Conservation (phyloP, 176 grass and related monocot species). For the Carex kokanica region DNA sequence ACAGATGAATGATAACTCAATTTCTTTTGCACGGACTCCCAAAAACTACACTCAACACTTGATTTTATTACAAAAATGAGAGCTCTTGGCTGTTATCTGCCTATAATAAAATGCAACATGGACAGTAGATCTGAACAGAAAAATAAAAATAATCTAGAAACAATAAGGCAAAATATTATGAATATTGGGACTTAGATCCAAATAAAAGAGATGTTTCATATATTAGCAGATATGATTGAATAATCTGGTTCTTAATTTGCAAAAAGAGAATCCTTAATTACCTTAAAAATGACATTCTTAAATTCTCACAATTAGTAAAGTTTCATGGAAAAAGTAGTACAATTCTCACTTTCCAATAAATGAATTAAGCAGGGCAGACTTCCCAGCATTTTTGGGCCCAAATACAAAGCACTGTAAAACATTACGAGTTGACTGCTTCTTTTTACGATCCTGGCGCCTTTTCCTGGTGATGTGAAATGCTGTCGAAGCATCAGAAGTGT, state of each 20-base stretch:
- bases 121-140: neutral
- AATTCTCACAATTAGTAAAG: neutral
- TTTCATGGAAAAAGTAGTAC: neutral
- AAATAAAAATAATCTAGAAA: neutral
- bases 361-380: conserved; percentile 75
- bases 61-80: conserved; percentile 2
- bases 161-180: neutral
- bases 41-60: neutral
- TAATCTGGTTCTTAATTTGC: conserved; percentile 2
- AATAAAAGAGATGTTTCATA: neutral
- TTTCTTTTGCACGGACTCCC: neutral
- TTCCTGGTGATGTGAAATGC: conserved; percentile 86
- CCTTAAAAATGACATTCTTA: conserved; percentile 1
- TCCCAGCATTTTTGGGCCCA: conserved; percentile 79
- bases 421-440: conserved; percentile 64
- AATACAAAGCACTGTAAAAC: conserved; percentile 92
- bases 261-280: neutral
- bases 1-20: neutral
- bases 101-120: neutral
- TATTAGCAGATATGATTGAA: neutral
- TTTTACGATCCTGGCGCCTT: conserved; percentile 90
- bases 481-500: conserved; percentile 56
- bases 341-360: conserved; percentile 72
- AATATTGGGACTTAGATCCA: neutral
- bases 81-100: neutral